Evolutionary conservation across 2,329 filamentous ascomycete species (phyloP), one percentile per base, ranked within the genome.

Genomic region (Podosphaera xanthii): DNA sequence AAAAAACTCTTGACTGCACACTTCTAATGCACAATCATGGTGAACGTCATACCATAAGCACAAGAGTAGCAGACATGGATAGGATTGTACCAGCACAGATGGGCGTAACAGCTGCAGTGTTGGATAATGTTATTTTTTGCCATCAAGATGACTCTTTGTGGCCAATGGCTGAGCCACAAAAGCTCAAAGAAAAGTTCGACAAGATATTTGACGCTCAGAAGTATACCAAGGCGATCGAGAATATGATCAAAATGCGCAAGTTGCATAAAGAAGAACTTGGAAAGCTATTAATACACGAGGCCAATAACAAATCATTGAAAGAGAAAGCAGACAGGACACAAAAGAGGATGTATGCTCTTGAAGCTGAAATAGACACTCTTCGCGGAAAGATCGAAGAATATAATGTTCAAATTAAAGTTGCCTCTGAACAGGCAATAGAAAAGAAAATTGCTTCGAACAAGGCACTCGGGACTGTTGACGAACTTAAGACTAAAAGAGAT

Each of bases 61-160:
- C 86, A 2, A 82, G 85, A 49, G 82, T 87, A 22, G 82, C 82
- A 8, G 87, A 96, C 65, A 77, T 97, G 40, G 86, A 96, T 69
- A 77, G 83, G 63, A 79, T 91, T 64, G 84, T 98, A 69, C 89
- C 91, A 0, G 80, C 86, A 64, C 85, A 87, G 64, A 77, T 98
- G 0, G 92, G 92, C 44, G 92, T 96, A 2, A 92, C 89, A 1
- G 83, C 84, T 59, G 90, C 92, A 10, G 83, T 98, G 59, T 77
- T 98, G 34, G 90, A 97, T 64, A 86, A 85, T 60, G 92, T 98
- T 69, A 96, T 98, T 65, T 98, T 98, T 72, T 98, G 92, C 70
- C 92, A 98, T 68, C 92, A 98, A 69, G 92, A 98, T 69, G 92
- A 98, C 65, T 96, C 91, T 34, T 72, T 97, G 35, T 98, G 92